A percentile compares a stretch with the other conserved stretches of the same genome.
Conservation (phyloP, 1,284 basidiomycete genomes). For the Papiliotrema flavescens region DNA sequence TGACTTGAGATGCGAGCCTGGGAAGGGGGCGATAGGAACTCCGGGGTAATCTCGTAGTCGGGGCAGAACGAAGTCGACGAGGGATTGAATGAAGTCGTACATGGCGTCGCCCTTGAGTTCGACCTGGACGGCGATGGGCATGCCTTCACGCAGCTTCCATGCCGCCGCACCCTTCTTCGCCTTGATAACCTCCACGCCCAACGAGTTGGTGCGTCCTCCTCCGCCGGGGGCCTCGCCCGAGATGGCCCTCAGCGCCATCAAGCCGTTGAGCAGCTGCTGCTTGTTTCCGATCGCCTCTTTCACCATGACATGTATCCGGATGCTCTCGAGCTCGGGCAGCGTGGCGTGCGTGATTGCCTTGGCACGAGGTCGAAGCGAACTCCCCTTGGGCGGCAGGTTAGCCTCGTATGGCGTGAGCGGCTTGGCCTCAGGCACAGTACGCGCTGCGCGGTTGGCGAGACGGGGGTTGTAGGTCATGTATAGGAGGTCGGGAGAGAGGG, state of each 20-base stretch:
- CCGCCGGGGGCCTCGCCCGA: constrained; percentile 73
- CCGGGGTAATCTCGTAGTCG: constrained; percentile 87
- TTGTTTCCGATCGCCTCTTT: constrained; percentile 75
- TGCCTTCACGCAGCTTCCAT: constrained; percentile 76
- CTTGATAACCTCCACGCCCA: constrained; percentile 75
- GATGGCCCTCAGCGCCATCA: constrained; percentile 83
- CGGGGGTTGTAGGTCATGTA: constrained; percentile 91
- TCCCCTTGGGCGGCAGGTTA: constrained; percentile 48
- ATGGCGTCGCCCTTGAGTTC: constrained; percentile 83
- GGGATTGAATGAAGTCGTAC: constrained; percentile 86
- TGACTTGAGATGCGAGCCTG: constrained; percentile 54
- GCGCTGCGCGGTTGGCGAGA: constrained; percentile 35
- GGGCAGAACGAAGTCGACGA: constrained; percentile 92
- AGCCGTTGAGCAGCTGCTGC: constrained; percentile 70
- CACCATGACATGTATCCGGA: constrained; percentile 78
- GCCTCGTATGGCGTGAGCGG: constrained; percentile 45
- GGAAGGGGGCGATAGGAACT: constrained; percentile 64
- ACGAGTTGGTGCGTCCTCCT: constrained; percentile 63
- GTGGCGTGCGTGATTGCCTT: constrained; percentile 60
- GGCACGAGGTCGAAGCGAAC: constrained; percentile 41
- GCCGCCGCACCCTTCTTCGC: constrained; percentile 77
- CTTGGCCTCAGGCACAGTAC: constrained; percentile 13
- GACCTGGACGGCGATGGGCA: constrained; percentile 85
- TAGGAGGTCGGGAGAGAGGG: constrained; percentile 81
- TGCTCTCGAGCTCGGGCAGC: constrained; percentile 72